phyloP scores from a whole-genome alignment of 805 yeast genomes.

The Candida ovalis region DNA sequence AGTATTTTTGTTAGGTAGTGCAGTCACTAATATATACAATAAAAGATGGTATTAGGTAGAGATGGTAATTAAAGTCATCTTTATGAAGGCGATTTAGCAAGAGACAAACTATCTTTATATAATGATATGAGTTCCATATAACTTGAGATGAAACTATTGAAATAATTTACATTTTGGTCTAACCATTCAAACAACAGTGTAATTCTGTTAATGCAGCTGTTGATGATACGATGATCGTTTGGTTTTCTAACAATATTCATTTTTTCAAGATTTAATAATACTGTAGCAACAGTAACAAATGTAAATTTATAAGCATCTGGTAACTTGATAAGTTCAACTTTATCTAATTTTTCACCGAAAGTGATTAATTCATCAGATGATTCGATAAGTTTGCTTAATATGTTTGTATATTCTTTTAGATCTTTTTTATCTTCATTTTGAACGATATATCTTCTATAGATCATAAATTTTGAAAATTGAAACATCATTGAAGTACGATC shows the following conservation, averaged over 20 bases:
- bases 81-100: background rate
- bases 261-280: background rate
- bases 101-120: background rate
- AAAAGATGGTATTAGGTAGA: too few relatives aligned
- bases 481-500: conserved; percentile 16
- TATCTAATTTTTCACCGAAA: background rate
- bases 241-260: background rate
- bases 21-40: too few relatives aligned
- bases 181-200: background rate
- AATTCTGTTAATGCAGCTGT: background rate
- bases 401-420: background rate
- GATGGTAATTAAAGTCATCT: too few relatives aligned
- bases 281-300: background rate
- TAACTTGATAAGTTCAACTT: background rate
- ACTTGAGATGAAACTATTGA: background rate
- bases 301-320: background rate
- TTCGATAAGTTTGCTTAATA: background rate
- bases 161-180: background rate
- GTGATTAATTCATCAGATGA: background rate
- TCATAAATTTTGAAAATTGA: conserved; percentile 22
- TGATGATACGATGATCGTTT: background rate
- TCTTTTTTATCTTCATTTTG: conserved; percentile 2
- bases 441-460: conserved; percentile 21
- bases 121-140: background rate
- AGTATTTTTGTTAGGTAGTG: too few relatives aligned